Conservation (phyloP, 2,329 filamentous ascomycete species). For the Colletotrichum godetiae region DNA sequence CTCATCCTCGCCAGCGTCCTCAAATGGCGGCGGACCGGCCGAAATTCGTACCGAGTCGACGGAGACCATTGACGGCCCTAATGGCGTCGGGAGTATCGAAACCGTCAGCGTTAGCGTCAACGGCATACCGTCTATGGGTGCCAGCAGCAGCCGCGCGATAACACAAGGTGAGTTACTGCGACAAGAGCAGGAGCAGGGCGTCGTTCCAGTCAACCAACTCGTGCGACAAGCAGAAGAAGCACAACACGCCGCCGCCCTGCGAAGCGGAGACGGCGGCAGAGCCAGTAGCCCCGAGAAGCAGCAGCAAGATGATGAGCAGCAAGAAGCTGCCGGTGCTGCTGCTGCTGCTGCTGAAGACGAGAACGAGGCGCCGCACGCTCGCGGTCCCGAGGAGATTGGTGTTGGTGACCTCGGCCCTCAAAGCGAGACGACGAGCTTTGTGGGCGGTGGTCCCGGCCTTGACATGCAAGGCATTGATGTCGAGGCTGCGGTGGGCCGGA, state of each 20-base stretch:
- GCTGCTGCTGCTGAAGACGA: conserved; percentile 60
- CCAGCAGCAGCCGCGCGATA: conserved; percentile 62
- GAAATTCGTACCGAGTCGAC: conserved; percentile 79
- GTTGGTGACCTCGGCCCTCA: conserved; percentile 88
- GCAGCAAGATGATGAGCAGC: conserved; percentile 35
- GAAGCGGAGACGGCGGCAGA: conserved; percentile 29
- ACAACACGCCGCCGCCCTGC: conserved; percentile 31
- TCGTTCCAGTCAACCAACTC: conserved; percentile 76
- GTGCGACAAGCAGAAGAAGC: conserved; percentile 47
- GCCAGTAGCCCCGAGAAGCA: conserved; percentile 25
- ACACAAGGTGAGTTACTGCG: conserved; percentile 87
- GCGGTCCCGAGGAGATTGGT: conserved; percentile 87
- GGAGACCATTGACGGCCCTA: conserved; percentile 84
- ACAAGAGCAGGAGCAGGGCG: conserved; percentile 86
- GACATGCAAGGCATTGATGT: conserved; percentile 68
- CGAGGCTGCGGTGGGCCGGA: conserved; percentile 70
- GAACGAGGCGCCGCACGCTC: conserved; percentile 80
- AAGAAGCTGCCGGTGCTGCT: conserved; percentile 29
- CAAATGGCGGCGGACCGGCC: conserved; percentile 39
- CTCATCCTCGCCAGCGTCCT: conserved; percentile 34
- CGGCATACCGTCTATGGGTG: conserved; percentile 68
- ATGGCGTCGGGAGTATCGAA: conserved; percentile 82
- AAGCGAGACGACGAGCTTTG: conserved; percentile 52
- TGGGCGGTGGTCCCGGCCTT: conserved; percentile 51
- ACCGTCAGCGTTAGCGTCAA: conserved; percentile 83